Evolutionary conservation across 805 yeast species (phyloP).

Genomic region (Wickerhamiella vanderwaltii): DNA sequence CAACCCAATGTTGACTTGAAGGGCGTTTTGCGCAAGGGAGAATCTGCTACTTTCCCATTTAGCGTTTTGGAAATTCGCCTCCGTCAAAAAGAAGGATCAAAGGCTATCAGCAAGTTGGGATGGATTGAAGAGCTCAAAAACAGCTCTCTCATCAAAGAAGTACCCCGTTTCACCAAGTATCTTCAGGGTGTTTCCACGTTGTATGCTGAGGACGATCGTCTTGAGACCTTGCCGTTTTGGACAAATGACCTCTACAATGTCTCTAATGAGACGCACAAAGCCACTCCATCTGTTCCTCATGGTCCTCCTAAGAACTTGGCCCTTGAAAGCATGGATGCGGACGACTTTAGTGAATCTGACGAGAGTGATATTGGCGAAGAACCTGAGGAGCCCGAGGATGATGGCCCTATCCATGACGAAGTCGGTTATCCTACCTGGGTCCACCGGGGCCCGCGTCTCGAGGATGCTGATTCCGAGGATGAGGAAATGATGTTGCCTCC

Average conservation of each 20-base stretch:
- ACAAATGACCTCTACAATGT: constrained; percentile 76
- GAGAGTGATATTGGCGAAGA: constrained; percentile 13
- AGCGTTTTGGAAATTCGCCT: constrained; percentile 74
- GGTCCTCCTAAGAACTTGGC: constrained; percentile 17
- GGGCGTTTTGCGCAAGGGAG: constrained; percentile 71
- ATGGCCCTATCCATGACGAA: background rate
- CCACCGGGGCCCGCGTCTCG: constrained; percentile 18
- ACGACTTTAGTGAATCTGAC: constrained; percentile 35
- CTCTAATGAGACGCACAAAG: background rate
- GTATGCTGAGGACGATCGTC: constrained; percentile 78
- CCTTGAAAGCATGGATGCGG: constrained; percentile 45
- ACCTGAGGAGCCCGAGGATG: constrained; percentile 7
- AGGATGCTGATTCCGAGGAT: constrained; percentile 61
- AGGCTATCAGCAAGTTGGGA: constrained; percentile 25
- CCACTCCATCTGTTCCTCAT: background rate
- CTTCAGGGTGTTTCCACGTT: constrained; percentile 85
- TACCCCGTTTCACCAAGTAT: constrained; percentile 86
- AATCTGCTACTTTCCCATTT: constrained; percentile 63
- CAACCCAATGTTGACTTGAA: constrained; percentile 54
- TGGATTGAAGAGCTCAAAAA: constrained; percentile 85
- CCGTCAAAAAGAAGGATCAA: constrained; percentile 32
- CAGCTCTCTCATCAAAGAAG: constrained; percentile 78
- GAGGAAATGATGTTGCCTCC: constrained; percentile 77
- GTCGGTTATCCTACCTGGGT: constrained; percentile 24
- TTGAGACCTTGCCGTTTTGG: constrained; percentile 91